Percentiles rank a stretch among this genome's conserved stretches.
Evolutionary conservation across 192 early-diverging fungal genomes (phyloP).

Genomic region (Phlyctochytrium planicorne): DNA sequence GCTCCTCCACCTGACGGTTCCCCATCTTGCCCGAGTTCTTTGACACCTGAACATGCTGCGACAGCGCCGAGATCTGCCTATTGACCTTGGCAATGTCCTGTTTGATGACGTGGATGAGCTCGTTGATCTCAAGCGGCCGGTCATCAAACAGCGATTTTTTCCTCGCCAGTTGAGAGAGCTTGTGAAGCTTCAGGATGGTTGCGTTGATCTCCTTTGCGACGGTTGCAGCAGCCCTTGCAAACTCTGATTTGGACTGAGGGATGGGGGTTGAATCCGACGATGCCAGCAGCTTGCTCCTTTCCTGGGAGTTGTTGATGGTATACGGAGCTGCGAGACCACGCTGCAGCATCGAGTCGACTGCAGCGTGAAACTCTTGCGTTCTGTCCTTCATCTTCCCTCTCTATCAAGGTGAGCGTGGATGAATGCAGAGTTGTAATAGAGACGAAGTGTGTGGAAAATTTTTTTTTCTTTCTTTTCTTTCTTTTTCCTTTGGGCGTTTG

Average conservation of each 20-base stretch:
- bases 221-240: conserved; percentile 74
- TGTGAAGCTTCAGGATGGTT: conserved; percentile 79
- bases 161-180: conserved; percentile 89
- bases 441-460: too few relatives aligned
- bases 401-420: neutral
- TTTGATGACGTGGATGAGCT: conserved; percentile 91
- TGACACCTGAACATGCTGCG: conserved; percentile 60
- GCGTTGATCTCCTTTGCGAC: conserved; percentile 88
- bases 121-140: conserved; percentile 91
- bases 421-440: neutral
- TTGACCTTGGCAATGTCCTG: conserved; percentile 95
- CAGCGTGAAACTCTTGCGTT: conserved; percentile 82
- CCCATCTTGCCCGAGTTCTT: conserved; percentile 5
- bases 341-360: conserved; percentile 70
- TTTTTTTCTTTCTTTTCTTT: too few relatives aligned
- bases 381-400: conserved; percentile 58
- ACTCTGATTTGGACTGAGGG: conserved; percentile 67
- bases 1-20: conserved; percentile 74
- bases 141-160: conserved; percentile 97
- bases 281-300: conserved; percentile 18
- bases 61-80: conserved; percentile 87
- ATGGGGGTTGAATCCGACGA: conserved; percentile 28
- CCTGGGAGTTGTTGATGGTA: conserved; percentile 16
- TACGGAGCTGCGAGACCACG: conserved; percentile 34
- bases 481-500: too few relatives aligned